Conservation (phyloP, 2,329 filamentous ascomycete genomes). For the Ceratocystis cacaofunesta region DNA sequence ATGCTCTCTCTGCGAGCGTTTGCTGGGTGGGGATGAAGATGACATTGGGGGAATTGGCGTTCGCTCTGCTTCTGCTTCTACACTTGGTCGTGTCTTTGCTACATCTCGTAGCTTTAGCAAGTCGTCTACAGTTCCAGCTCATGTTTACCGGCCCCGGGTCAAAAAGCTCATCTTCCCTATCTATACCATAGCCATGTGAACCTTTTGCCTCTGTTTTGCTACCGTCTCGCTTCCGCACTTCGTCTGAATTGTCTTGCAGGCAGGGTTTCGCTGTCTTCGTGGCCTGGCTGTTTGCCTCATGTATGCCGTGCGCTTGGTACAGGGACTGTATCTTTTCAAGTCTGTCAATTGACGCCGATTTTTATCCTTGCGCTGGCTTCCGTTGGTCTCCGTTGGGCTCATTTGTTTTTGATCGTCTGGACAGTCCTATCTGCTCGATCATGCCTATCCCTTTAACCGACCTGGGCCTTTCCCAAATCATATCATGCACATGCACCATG, state of each 20-base stretch:
- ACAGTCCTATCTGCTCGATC: too few relatives aligned
- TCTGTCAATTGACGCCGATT: neutral
- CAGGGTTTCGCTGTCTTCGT: neutral
- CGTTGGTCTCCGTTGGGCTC: too few relatives aligned
- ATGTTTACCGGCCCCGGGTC: slow-evolving; percentile 7
- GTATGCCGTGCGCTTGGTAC: neutral
- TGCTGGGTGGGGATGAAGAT: slow-evolving; percentile 4
- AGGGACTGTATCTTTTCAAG: neutral
- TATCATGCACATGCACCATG: neutral
- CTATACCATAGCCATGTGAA: slow-evolving; percentile 17
- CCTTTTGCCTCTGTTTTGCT: slow-evolving; percentile 4
- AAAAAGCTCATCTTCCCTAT: slow-evolving; percentile 13
- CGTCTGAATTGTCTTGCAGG: neutral
- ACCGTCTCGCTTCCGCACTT: neutral
- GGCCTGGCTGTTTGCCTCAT: neutral
- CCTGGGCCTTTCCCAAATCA: neutral
- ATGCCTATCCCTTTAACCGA: neutral
- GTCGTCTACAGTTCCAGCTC: slow-evolving; percentile 4
- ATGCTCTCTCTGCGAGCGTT: neutral
- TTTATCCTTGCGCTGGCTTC: neutral
- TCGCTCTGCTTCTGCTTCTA: slow-evolving; percentile 9
- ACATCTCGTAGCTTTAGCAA: neutral
- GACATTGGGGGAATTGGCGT: neutral
- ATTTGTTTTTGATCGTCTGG: too few relatives aligned
- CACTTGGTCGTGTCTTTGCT: slow-evolving; percentile 1